These are phyloP conservation scores for Metschnikowia koreensis DNA, from an alignment of 805 yeast species.

Conservation along the genomic window DNA sequence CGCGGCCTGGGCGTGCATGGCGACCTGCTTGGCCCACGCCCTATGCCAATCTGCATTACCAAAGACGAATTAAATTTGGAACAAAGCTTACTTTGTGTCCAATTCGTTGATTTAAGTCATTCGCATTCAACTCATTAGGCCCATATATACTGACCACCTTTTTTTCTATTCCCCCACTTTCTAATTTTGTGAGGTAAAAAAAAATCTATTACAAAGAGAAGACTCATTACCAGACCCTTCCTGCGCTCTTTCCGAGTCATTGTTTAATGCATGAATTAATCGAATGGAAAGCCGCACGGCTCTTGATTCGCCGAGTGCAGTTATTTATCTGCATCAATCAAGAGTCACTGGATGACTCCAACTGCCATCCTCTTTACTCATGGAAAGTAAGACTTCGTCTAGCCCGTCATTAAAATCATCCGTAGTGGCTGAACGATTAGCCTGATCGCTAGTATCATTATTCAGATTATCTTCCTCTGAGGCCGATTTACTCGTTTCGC, in stretches of 20 bases:
- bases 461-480: neutral
- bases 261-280: neutral
- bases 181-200: too few relatives aligned
- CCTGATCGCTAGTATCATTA: neutral
- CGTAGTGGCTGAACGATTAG: conserved; percentile 1
- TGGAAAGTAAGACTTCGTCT: conserved; percentile 26
- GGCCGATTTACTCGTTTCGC: neutral
- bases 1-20: neutral
- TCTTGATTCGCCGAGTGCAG: too few relatives aligned
- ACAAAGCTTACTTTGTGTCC: too few relatives aligned
- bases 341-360: conserved; percentile 41
- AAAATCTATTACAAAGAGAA: too few relatives aligned
- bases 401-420: conserved; percentile 29
- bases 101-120: too few relatives aligned
- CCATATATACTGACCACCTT: too few relatives aligned
- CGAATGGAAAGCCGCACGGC: neutral
- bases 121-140: too few relatives aligned
- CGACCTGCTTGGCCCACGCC: neutral
- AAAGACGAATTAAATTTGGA: neutral
- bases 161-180: too few relatives aligned
- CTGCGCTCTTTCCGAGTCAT: neutral
- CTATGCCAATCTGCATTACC: neutral
- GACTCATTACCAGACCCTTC: neutral
- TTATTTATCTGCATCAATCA: conserved; percentile 16
- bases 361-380: conserved; percentile 32